A percentile compares a stretch with the other conserved stretches of the same genome.
Evolutionary conservation across 2,329 filamentous ascomycete species (phyloP).

Genomic region (Botryotinia narcissicola): DNA sequence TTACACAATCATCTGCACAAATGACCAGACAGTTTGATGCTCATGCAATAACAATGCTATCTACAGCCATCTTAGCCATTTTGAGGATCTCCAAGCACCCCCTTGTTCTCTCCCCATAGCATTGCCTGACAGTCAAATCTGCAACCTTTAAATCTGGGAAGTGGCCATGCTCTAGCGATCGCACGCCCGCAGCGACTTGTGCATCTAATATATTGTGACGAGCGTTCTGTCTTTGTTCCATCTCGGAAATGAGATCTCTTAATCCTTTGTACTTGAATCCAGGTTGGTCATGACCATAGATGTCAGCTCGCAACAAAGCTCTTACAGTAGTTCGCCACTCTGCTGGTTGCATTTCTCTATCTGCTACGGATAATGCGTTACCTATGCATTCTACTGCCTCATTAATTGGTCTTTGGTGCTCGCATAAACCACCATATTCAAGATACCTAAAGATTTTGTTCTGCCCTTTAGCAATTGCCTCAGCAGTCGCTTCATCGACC

Average conservation of each 20-base stretch:
- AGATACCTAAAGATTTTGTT: constrained; percentile 36
- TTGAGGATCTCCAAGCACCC: constrained; percentile 53
- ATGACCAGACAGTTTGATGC: background rate
- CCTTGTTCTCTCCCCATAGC: constrained; percentile 37
- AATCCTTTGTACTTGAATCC: constrained; percentile 47
- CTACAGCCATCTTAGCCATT: constrained; percentile 53
- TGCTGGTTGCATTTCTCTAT: constrained; percentile 47
- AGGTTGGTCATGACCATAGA: constrained; percentile 49
- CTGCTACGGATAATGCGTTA: background rate
- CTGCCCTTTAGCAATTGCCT: constrained; percentile 45
- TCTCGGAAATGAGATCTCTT: constrained; percentile 51
- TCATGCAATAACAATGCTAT: constrained; percentile 54
- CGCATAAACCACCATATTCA: constrained; percentile 35
- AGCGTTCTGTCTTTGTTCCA: constrained; percentile 50
- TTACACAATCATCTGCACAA: background rate
- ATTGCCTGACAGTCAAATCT: constrained; percentile 33
- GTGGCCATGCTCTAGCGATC: background rate
- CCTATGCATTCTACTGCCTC: constrained; percentile 17
- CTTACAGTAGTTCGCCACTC: constrained; percentile 55
- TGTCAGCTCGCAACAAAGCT: constrained; percentile 54
- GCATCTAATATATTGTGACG: constrained; percentile 52
- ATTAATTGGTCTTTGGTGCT: constrained; percentile 11
- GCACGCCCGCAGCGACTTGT: constrained; percentile 43
- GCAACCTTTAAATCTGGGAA: constrained; percentile 3
- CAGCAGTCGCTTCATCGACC: constrained; percentile 51